A percentile compares a stretch with the other conserved stretches of the same genome.
Evolutionary conservation across 2,329 filamentous ascomycete species (phyloP).

Genomic region (Ophiocordyceps camponoti-saundersi): DNA sequence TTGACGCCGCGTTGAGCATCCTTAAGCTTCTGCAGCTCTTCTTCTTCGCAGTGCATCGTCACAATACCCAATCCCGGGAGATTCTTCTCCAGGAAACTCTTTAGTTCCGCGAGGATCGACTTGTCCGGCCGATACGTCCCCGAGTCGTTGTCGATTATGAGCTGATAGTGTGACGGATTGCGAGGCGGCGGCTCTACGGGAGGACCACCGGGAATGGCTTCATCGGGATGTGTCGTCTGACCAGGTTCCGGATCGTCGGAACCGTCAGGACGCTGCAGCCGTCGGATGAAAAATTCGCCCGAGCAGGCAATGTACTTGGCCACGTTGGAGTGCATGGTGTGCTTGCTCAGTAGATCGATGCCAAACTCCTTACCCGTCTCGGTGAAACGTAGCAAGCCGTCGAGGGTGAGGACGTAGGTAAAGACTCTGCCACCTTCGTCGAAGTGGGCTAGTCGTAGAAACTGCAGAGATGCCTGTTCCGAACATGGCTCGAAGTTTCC

Average conservation of each 20-base stretch:
- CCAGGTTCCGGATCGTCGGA: slow-evolving; percentile 24
- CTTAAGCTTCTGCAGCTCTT: slow-evolving; percentile 60
- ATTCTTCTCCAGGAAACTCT: slow-evolving; percentile 51
- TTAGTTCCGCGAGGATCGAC: slow-evolving; percentile 53
- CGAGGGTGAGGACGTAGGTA: slow-evolving; percentile 81
- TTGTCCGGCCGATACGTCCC: slow-evolving; percentile 86
- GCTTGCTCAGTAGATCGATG: slow-evolving; percentile 83
- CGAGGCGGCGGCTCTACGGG: slow-evolving; percentile 24
- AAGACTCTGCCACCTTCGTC: slow-evolving; percentile 76
- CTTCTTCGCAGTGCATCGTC: slow-evolving; percentile 62
- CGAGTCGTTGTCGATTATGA: slow-evolving; percentile 88
- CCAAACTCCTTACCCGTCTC: slow-evolving; percentile 93
- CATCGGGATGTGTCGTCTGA: slow-evolving; percentile 32
- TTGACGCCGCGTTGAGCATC: slow-evolving; percentile 56
- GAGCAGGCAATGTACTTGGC: slow-evolving; percentile 81
- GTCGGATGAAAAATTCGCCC: slow-evolving; percentile 81
- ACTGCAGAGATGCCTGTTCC: slow-evolving; percentile 56
- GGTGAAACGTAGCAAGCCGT: slow-evolving; percentile 76
- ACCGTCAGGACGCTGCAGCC: slow-evolving; percentile 34
- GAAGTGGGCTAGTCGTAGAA: slow-evolving; percentile 73
- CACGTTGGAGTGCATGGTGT: slow-evolving; percentile 93
- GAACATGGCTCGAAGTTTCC: slow-evolving; percentile 51
- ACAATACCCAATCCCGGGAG: slow-evolving; percentile 63
- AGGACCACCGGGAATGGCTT: slow-evolving; percentile 28
- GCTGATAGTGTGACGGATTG: slow-evolving; percentile 50